Evolutionary conservation across 78 protist genomes (phyloP).

Genomic region (Guillardia theta): DNA sequence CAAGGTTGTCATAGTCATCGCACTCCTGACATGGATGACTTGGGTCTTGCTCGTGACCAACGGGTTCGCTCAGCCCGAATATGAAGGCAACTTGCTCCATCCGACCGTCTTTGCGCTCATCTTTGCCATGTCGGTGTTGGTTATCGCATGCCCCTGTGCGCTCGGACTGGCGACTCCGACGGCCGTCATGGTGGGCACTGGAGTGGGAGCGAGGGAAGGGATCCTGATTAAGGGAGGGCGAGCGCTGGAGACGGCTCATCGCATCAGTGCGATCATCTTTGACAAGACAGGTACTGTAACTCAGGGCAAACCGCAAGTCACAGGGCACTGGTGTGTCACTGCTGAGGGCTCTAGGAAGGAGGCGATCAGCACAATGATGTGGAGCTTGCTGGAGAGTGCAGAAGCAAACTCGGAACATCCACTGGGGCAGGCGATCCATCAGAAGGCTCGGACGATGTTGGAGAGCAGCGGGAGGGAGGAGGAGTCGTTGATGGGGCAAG

Average conservation of each 20-base stretch:
- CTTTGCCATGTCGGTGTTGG: conserved; percentile 77
- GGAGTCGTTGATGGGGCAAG: not conserved
- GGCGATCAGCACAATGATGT: not conserved
- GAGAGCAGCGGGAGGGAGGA: not conserved
- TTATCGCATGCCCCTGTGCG: conserved; percentile 95
- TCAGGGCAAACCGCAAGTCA: conserved; percentile 58
- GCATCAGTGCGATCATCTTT: conserved; percentile 49
- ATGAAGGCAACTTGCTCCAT: not conserved
- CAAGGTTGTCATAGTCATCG: conserved; percentile 47
- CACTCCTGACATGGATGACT: not conserved
- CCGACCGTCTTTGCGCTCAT: conserved; percentile 49
- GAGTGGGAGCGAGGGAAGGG: conserved; percentile 78
- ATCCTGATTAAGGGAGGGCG: conserved; percentile 84
- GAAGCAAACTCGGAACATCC: conserved; percentile 74
- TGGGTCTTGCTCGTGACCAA: conserved; percentile 46
- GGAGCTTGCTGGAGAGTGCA: not conserved
- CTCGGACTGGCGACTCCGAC: conserved; percentile 92
- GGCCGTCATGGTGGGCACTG: conserved; percentile 92
- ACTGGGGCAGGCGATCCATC: conserved; percentile 73
- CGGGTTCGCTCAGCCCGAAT: not conserved
- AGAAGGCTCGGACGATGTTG: not conserved
- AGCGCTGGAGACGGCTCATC: conserved; percentile 66
- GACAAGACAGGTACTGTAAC: conserved; percentile 96
- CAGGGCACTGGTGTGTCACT: not conserved
- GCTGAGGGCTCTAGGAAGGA: not conserved